Evolutionary conservation across 176 grass and related monocot genomes (phyloP), one percentile per base, ranked within the genome.

Genomic region (Echinochloa phyllopogon): DNA sequence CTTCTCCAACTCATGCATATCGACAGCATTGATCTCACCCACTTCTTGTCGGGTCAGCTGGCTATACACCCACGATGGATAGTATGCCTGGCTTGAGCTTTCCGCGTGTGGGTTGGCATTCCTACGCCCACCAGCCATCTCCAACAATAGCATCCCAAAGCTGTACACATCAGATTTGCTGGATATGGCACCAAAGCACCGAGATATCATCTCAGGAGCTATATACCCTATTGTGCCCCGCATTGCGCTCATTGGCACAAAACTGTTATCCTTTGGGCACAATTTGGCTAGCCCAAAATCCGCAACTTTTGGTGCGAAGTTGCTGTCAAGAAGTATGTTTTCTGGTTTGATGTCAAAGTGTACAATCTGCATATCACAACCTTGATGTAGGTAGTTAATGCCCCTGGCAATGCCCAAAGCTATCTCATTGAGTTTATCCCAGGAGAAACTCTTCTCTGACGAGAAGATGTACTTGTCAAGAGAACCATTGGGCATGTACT

Each of bases 341-440:
- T 92, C 70, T 0, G 91, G 91, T 24, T 93, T 88, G 57, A 94
- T 94, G 72, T 91, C 92, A 21, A 94, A 94, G 71, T 94, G 92
- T 1, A 94, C 4, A 24, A 91, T 94, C 42, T 94, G 89, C 86
- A 89, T 89, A 0, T 94, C 76, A 6, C 92, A 94, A 0, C 92
- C 86, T 1, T 33, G 49, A 57, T 94, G 92, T 1, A 91, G 23
- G 80, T 91, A 94, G 62, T 94, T 10, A 4, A 94, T 87, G 3
- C 89, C 89, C 0, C 79, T 60, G 14, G 92, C 92, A 44, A 91
- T 78, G 5, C 84, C 83, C 12, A 94, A 20, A 25, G 86, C 86
- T 2, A 91, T 91, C 36, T 87, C 70, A 37, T 81, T 74, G 27
- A 94, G 89, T 37, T 85, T 87, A 3, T 85, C 58, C 65, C 77